Base-by-base conservation (phyloP, 805 yeast species). In the Suhomyces kilbournensis region DNA sequence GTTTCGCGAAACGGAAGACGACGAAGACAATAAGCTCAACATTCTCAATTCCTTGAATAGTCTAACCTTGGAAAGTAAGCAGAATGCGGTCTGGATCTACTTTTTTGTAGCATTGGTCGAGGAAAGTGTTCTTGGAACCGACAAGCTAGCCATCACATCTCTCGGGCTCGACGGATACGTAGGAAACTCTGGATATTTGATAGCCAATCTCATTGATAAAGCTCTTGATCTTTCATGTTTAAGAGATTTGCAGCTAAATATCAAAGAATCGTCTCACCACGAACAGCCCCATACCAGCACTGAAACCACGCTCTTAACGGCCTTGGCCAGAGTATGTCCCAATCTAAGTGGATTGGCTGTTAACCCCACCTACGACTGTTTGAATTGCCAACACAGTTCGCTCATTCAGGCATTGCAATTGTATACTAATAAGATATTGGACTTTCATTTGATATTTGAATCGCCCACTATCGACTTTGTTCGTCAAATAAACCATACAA, bases 131-230 rank as follows among this genome's bases (percentile, higher is more conserved):
- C 42, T 12, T 3, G 23, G 14, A 38, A 9, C 22, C 42, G 42
- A 19, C 10, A 22, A 38, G 26, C 49, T 63, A 32, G 12, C 28
- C 10, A 30, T 64, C 17, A 20, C 19, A 9, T 40, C 50, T 1
- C 51, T 66, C 12, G 60, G 56, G 2, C 48, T 68, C 2, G 70
- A 67, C 44, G 71, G 71, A 7, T 59, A 53, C 42, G 51, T 67
- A 12, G 56, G 57, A 4, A 52, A 54, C 23, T 38, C 51, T 1
- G 67, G 65, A 1, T 30, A 20, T 3, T 44, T 4, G 5, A 10
- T 62, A 3, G 53, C 54, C 5, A 22, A 30, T 1, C 12, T 57
- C 10, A 23, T 67, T 7, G 28, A 43, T 20, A 46, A 30, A 10
- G 52, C 58, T 0, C 50, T 64, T 2, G 60, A 60, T 7, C 58